These are phyloP conservation scores for Euryodendron excelsum DNA, from an alignment of 148 eudicot genomes.

Conservation along the genomic window DNA sequence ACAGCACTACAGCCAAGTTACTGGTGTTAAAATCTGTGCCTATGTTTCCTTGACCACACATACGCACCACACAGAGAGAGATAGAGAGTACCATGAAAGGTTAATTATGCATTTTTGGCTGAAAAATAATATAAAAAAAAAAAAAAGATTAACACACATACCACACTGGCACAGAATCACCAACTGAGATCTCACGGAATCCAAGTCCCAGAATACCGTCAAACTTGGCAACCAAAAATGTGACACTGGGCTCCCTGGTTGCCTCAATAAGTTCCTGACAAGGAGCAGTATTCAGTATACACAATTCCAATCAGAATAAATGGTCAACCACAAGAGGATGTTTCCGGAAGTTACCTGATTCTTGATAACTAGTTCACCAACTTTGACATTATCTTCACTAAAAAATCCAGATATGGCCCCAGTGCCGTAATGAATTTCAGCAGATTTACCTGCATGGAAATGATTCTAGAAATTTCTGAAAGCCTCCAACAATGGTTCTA, in stretches of 20 bases:
- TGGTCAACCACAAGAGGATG: no score
- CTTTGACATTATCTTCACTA: conserved; percentile 58
- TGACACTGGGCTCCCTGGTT: conserved; percentile 75
- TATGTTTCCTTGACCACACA: neutral
- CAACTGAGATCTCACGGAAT: conserved; percentile 82
- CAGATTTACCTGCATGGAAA: conserved; percentile 52
- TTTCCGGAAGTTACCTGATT: conserved; percentile 43
- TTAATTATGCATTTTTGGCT: neutral
- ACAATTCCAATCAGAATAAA: neutral
- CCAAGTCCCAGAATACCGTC: conserved; percentile 97
- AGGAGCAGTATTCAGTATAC: neutral
- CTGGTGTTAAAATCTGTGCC: neutral
- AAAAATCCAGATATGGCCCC: conserved; percentile 80
- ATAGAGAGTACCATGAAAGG: neutral
- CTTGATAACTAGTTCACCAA: conserved; percentile 66
- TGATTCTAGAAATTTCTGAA: conserved; percentile 2
- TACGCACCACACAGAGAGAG: neutral
- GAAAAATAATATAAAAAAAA: neutral
- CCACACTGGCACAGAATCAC: conserved; percentile 90
- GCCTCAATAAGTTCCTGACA: conserved; percentile 88
- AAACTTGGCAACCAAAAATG: conserved; percentile 84
- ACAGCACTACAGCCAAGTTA: neutral
- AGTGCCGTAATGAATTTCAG: conserved; percentile 69
- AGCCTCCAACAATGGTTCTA: neutral
- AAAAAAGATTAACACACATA: conserved; percentile 26